A percentile compares a stretch with the other conserved stretches of the same genome.
Conservation (phyloP, 23 red algal genomes). For the Agarophyton chilense region DNA sequence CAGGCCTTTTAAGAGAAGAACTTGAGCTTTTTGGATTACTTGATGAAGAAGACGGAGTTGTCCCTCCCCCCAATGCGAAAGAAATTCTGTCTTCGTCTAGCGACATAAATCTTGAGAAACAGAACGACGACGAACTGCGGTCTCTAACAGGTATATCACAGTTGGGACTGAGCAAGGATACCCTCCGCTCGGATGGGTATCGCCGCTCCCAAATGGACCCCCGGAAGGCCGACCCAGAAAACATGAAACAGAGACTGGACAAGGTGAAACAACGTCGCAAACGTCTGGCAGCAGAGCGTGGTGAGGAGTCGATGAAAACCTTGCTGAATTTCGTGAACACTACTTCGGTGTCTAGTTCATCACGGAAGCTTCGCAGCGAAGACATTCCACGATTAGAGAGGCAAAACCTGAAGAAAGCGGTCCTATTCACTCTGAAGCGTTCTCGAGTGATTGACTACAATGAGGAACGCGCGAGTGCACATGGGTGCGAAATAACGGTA, state of each 20-base stretch:
- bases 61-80: background rate
- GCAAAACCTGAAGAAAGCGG: background rate
- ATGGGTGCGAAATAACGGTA: slow-evolving; percentile 23
- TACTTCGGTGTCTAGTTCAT: background rate
- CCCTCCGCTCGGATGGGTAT: background rate
- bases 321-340: background rate
- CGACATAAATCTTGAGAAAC: background rate
- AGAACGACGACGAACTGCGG: background rate
- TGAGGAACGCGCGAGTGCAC: background rate
- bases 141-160: background rate
- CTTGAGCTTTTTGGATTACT: background rate
- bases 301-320: background rate
- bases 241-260: background rate
- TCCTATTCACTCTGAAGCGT: slow-evolving; percentile 6
- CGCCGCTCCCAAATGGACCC: slow-evolving; percentile 26
- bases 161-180: background rate
- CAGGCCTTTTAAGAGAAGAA: slow-evolving; percentile 1
- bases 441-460: slow-evolving; percentile 23
- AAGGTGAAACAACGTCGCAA: slow-evolving; percentile 16
- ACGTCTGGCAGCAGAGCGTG: slow-evolving; percentile 27
- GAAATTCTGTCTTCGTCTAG: background rate
- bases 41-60: background rate
- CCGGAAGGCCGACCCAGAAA: background rate
- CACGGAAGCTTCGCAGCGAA: background rate
- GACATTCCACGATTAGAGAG: background rate